Percentiles rank a stretch among this genome's conserved stretches.
Conservation (phyloP, 2,329 filamentous ascomycete species). For the Fusarium sp. region DNA sequence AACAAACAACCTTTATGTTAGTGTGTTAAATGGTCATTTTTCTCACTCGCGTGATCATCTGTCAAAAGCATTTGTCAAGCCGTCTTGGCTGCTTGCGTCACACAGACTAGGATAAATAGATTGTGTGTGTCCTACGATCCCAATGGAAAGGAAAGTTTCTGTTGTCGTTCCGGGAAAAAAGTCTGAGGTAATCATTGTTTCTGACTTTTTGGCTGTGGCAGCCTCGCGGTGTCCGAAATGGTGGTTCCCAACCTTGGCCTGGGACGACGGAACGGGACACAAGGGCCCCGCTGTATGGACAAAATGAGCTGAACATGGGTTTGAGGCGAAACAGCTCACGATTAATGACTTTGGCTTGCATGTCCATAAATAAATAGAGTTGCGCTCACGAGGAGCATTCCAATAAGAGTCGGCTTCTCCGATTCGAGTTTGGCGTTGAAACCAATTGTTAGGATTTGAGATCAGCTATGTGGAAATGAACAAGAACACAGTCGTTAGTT, state of each 20-base stretch:
- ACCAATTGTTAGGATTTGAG: conserved; percentile 30
- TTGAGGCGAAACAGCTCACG: conserved; percentile 33
- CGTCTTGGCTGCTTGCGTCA: conserved; percentile 21
- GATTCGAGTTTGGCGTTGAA: conserved; percentile 31
- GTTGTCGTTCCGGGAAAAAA: neutral
- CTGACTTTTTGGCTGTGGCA: conserved; percentile 21
- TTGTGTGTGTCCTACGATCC: conserved; percentile 8
- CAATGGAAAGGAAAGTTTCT: conserved; percentile 8
- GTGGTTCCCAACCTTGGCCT: conserved; percentile 27
- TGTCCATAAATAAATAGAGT: conserved; percentile 26
- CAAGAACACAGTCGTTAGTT: conserved; percentile 4
- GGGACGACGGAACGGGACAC: conserved; percentile 23
- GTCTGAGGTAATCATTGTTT: conserved; percentile 8
- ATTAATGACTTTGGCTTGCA: conserved; percentile 10
- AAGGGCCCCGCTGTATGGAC: conserved; percentile 22
- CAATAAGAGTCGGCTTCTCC: conserved; percentile 36
- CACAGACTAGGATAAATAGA: conserved; percentile 5
- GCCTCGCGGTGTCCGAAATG: conserved; percentile 34
- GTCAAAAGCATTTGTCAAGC: neutral
- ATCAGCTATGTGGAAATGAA: conserved; percentile 31
- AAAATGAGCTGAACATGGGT: conserved; percentile 38
- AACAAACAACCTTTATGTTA: conserved; percentile 29
- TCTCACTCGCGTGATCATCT: conserved; percentile 23
- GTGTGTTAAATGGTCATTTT: conserved; percentile 21
- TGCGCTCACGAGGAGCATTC: conserved; percentile 31